Conservation (phyloP, 2,329 filamentous ascomycete species). For the Daldinia eschscholtzii region DNA sequence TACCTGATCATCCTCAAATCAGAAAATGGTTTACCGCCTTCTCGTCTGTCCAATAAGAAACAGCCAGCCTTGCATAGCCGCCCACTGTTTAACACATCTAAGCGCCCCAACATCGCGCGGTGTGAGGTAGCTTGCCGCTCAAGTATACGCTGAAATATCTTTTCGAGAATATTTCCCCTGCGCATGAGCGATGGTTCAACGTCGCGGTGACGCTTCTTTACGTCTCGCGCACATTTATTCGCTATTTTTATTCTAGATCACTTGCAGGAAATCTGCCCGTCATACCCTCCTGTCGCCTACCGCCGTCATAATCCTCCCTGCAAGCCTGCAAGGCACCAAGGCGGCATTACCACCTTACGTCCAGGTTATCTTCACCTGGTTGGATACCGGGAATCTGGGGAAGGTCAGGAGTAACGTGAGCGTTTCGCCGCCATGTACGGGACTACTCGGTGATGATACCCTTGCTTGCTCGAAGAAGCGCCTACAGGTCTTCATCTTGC, state of each 20-base stretch:
- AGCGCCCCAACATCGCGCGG: slow-evolving; percentile 44
- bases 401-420: slow-evolving; percentile 37
- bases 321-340: slow-evolving; percentile 48
- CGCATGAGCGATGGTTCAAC: slow-evolving; percentile 36
- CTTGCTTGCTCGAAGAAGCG: slow-evolving; percentile 23
- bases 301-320: slow-evolving; percentile 45
- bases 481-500: slow-evolving; percentile 21
- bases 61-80: slow-evolving; percentile 46
- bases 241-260: slow-evolving; percentile 43
- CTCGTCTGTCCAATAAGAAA: slow-evolving; percentile 41
- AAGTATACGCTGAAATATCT: slow-evolving; percentile 27
- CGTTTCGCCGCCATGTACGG: slow-evolving; percentile 46
- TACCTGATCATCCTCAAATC: slow-evolving; percentile 17
- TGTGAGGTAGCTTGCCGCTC: slow-evolving; percentile 34
- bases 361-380: slow-evolving; percentile 26
- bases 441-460: slow-evolving; percentile 29
- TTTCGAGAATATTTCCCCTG: slow-evolving; percentile 47
- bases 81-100: slow-evolving; percentile 41
- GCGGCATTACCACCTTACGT: slow-evolving; percentile 27
- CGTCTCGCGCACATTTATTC: slow-evolving; percentile 10
- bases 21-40: slow-evolving; percentile 19
- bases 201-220: slow-evolving; percentile 34
- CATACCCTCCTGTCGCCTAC: slow-evolving; percentile 40
- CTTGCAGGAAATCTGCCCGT: slow-evolving; percentile 43
- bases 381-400: slow-evolving; percentile 37